A percentile compares a stretch with the other conserved stretches of the same genome.
These are phyloP conservation scores for Globisporangium cederbergense DNA, from an alignment of 352 stramenopile genomes.

Conservation along the genomic window DNA sequence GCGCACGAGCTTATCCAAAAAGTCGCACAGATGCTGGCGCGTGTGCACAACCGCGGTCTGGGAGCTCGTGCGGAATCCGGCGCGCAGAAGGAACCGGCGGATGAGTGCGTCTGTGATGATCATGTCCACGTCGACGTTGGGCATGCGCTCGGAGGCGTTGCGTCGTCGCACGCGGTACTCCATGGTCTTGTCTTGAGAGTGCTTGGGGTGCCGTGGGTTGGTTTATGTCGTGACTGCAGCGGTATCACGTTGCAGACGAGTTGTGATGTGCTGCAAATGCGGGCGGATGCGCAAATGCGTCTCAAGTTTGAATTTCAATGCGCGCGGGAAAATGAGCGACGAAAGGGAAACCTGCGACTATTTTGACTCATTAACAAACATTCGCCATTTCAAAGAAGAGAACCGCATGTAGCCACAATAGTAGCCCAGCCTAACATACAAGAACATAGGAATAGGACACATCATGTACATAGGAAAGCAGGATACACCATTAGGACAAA, in stretches of 20 bases:
- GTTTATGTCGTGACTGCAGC: background rate
- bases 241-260: background rate
- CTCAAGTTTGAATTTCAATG: constrained; percentile 21
- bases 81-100: constrained; percentile 68
- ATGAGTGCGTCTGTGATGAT: constrained; percentile 44
- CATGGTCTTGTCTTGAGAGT: background rate
- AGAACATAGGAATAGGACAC: too few relatives aligned
- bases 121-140: constrained; percentile 14
- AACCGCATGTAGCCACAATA: too few relatives aligned
- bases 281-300: background rate
- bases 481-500: too few relatives aligned
- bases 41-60: constrained; percentile 31
- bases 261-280: background rate
- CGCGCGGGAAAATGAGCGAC: constrained; percentile 17
- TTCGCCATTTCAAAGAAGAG: too few relatives aligned
- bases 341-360: constrained; percentile 11
- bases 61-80: constrained; percentile 57
- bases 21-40: constrained; percentile 44
- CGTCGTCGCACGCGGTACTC: constrained; percentile 58
- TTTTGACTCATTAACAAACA: too few relatives aligned
- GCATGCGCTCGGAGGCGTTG: constrained; percentile 10
- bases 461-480: too few relatives aligned
- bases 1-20: constrained; percentile 52
- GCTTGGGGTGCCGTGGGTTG: background rate
- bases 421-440: too few relatives aligned